phyloP scores from a whole-genome alignment of 352 stramenopile genomes.

The Phytophthora niederhauseri region DNA sequence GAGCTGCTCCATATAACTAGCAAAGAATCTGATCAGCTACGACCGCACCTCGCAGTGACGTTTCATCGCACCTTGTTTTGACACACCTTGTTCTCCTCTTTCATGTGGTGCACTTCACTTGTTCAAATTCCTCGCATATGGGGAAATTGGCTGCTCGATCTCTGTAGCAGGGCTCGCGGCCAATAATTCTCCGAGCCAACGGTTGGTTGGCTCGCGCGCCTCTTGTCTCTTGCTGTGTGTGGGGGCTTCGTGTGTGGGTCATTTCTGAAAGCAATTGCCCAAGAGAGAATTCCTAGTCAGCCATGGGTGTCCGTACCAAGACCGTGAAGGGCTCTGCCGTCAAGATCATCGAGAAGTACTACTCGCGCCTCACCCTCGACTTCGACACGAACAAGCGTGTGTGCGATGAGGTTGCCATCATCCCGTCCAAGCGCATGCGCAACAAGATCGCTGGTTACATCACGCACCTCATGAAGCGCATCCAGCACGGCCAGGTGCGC shows the following conservation, averaged over 20 bases:
- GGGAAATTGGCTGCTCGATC: neutral
- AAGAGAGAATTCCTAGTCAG: conserved; percentile 51
- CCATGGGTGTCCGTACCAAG: conserved; percentile 99
- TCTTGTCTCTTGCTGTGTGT: neutral
- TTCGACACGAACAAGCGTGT: conserved; percentile 99
- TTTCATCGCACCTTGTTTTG: conserved; percentile 21
- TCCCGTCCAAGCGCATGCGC: conserved; percentile 99
- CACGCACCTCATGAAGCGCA: conserved; percentile 99
- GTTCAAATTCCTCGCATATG: conserved; percentile 28
- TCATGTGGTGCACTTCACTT: neutral
- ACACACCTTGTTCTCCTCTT: neutral
- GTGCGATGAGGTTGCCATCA: conserved; percentile 97
- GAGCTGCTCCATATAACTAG: conserved; percentile 25
- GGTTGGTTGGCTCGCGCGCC: conserved; percentile 18
- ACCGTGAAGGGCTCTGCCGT: conserved; percentile 99
- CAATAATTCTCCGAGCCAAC: conserved; percentile 28
- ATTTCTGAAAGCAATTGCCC: conserved; percentile 46
- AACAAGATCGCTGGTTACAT: conserved; percentile 99
- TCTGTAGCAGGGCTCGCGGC: conserved; percentile 1
- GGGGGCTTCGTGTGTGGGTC: neutral
- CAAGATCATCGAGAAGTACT: conserved; percentile 99
- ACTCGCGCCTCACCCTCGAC: conserved; percentile 99
- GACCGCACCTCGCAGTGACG: neutral
- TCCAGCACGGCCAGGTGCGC: conserved; percentile 98
- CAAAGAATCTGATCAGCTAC: conserved; percentile 6